Evolutionary conservation across 345 rosid species (phyloP).

Genomic region (Abelmoschus esculentus): DNA sequence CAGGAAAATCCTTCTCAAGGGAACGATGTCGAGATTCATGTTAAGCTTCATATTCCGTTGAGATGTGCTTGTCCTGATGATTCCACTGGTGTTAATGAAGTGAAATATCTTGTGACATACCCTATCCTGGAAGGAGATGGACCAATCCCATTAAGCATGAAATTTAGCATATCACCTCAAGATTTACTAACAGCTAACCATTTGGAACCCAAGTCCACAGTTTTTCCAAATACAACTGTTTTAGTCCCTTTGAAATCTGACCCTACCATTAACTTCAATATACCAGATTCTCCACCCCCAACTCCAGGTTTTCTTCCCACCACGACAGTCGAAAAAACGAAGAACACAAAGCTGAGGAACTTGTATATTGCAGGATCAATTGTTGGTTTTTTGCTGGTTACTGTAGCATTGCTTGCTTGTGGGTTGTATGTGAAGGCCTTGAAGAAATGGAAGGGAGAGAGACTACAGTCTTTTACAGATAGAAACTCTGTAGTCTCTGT

Average conservation of each 20-base stretch:
- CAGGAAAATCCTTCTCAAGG: conserved; percentile 23
- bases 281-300: conserved; percentile 32
- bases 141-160: conserved; percentile 14
- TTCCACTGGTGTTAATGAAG: background rate
- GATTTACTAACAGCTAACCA: conserved; percentile 34
- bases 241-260: conserved; percentile 32
- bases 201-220: conserved; percentile 27
- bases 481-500: conserved; percentile 30
- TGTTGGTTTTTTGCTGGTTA: conserved; percentile 26
- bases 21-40: conserved; percentile 12
- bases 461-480: conserved; percentile 27
- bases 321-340: conserved; percentile 12
- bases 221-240: conserved; percentile 41
- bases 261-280: conserved; percentile 16
- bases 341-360: conserved; percentile 17
- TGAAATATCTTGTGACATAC: conserved; percentile 39
- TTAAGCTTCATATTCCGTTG: conserved; percentile 33
- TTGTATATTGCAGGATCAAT: conserved; percentile 41
- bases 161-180: conserved; percentile 24
- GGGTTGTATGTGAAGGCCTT: conserved; percentile 27
- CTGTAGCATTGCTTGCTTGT: conserved; percentile 23
- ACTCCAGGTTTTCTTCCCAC: conserved; percentile 38
- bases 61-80: conserved; percentile 53
- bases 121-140: conserved; percentile 41
- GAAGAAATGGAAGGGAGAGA: conserved; percentile 20